Conservation (phyloP, 2,329 filamentous ascomycete genomes). For the Fusarium nygamai region DNA sequence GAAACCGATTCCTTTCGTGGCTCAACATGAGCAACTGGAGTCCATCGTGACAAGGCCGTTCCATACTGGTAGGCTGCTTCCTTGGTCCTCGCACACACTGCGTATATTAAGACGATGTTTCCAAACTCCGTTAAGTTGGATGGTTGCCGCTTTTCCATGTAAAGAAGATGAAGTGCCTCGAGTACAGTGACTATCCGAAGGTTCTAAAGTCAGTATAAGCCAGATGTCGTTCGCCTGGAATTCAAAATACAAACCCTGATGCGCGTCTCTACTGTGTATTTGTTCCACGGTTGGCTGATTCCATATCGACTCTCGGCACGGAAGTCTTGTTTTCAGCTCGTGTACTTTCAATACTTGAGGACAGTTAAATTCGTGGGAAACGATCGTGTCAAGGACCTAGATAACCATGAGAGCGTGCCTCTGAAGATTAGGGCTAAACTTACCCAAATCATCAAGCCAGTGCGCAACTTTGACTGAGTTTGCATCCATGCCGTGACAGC, state of each 20-base stretch:
- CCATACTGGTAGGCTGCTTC: slow-evolving; percentile 22
- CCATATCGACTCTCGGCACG: slow-evolving; percentile 10
- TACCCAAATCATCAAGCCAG: slow-evolving; percentile 23
- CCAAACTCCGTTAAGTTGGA: slow-evolving; percentile 31
- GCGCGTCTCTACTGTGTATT: neutral
- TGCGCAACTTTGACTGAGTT: slow-evolving; percentile 10
- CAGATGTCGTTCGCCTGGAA: neutral
- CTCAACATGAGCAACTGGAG: slow-evolving; percentile 24
- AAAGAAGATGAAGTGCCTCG: slow-evolving; percentile 26
- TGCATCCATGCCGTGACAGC: neutral
- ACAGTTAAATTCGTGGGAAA: slow-evolving; percentile 13
- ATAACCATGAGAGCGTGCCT: neutral
- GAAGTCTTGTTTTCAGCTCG: slow-evolving; percentile 5
- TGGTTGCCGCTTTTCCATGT: slow-evolving; percentile 29
- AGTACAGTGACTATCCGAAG: slow-evolving; percentile 1
- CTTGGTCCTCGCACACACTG: slow-evolving; percentile 12
- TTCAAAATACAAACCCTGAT: neutral
- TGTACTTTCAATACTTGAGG: slow-evolving; percentile 11
- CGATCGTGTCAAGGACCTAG: slow-evolving; percentile 13
- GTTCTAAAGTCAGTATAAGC: neutral
- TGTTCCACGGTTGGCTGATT: neutral
- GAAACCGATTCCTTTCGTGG: neutral
- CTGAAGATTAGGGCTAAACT: neutral
- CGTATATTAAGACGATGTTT: slow-evolving; percentile 23
- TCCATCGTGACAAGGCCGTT: slow-evolving; percentile 20